These are phyloP conservation scores for Acidiella bohemica DNA, from an alignment of 495 filamentous ascomycete species.

Conservation along the genomic window DNA sequence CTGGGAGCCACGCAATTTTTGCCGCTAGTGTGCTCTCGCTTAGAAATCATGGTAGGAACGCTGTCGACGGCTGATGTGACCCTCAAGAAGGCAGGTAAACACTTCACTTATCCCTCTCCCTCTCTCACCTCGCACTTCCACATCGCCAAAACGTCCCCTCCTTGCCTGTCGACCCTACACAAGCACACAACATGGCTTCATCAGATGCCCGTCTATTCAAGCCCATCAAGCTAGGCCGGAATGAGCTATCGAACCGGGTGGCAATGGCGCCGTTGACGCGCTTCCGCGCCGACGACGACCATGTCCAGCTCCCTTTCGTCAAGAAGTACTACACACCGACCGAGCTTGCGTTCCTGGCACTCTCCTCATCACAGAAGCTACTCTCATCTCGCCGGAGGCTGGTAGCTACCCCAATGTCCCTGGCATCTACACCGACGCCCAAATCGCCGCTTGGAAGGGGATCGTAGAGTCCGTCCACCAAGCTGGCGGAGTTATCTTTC, in stretches of 20 bases:
- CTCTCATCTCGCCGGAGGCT: slow-evolving; percentile 44
- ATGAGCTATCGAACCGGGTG: slow-evolving; percentile 14
- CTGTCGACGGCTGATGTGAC: too few species aligned
- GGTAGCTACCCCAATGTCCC: slow-evolving; percentile 44
- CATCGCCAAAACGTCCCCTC: too few species aligned
- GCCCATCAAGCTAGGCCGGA: slow-evolving; percentile 13
- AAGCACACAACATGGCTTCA: too few species aligned
- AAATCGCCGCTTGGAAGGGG: slow-evolving; percentile 48
- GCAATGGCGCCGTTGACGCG: slow-evolving; percentile 20
- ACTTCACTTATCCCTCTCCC: too few species aligned
- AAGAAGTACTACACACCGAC: slow-evolving; percentile 49
- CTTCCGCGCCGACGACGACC: slow-evolving; percentile 28
- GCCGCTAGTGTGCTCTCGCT: too few species aligned
- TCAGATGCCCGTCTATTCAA: too few species aligned
- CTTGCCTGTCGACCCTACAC: too few species aligned
- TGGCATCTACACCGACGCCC: slow-evolving; percentile 47
- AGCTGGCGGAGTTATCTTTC: slow-evolving; percentile 47
- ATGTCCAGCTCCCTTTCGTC: slow-evolving; percentile 32
- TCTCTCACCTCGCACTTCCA: too few species aligned
- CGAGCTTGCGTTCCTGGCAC: slow-evolving; percentile 46
- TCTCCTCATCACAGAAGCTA: slow-evolving; percentile 51
- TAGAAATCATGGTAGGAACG: too few species aligned
- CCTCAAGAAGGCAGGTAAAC: too few species aligned
- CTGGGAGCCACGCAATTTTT: too few species aligned
- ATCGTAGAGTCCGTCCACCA: slow-evolving; percentile 55